Evolutionary conservation across 192 early-diverging fungal genomes (phyloP), one percentile per base, ranked within the genome.

Genomic region (Backusella macrospora): DNA sequence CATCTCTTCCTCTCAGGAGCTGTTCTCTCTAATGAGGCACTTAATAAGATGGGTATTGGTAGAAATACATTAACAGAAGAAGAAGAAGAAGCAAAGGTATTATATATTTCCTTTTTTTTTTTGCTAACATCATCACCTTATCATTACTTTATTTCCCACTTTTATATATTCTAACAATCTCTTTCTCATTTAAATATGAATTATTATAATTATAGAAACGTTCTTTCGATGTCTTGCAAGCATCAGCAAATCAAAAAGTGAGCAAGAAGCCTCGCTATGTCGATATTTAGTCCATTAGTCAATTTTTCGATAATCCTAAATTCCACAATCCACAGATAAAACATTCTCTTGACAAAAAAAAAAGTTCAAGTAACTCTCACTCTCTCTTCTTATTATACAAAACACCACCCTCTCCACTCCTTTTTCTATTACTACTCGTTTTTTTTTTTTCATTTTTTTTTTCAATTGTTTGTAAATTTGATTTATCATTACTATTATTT

Each of bases 151-250:
- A n/a, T n/a, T n/a, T n/a, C n/a, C n/a, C n/a, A n/a, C n/a, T n/a
- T n/a, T n/a, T n/a, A n/a, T n/a, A n/a, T n/a, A n/a, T n/a, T n/a
- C n/a, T n/a, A n/a, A n/a, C n/a, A n/a, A n/a, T n/a, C 12, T 47
- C 46, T 0, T 4, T 15, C 10, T 47, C 14, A 12, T 47, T 16
- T 48, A 48, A 48, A 16, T 16, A n/a, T 48, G 46, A 12, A n/a
- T n/a, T n/a, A n/a, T n/a, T 23, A 42, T 70, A n/a, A 23, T 26
- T 37, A 52, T 42, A 76, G 74, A 76, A 76, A 70, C 74, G 74
- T 18, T 63, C 68, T 5, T 42, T 76, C 12, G 74, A 76, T 47
- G 26, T 14, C 3, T 29, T 76, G 5, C n/a, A 65, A 34, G 16
- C 5, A 9, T 12, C 47, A 76, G 47, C 26, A 16, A 63, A 46